Evolutionary conservation across 164 flowering plant species (phyloP).

Genomic region (Stephania cephalantha): DNA sequence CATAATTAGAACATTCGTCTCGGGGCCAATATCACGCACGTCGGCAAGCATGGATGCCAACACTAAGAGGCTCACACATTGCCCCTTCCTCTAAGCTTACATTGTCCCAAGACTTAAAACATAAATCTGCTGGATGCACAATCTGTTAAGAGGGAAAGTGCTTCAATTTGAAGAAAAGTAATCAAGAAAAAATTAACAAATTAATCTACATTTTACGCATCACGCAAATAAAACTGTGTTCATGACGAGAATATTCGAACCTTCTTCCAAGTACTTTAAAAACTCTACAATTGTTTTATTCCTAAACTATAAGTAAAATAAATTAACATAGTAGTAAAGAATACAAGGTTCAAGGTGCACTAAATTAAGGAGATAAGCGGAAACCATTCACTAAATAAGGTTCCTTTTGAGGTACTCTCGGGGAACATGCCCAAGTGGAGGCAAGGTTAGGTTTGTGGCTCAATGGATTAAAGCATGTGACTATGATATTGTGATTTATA

Average conservation of each 20-base stretch:
- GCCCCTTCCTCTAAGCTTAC: conserved; percentile 99
- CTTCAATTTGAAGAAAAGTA: neutral
- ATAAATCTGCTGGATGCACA: conserved; percentile 85
- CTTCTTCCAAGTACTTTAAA: neutral
- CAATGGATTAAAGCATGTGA: too few relatives aligned
- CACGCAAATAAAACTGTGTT: neutral
- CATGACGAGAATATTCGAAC: neutral
- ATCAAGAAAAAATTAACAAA: neutral
- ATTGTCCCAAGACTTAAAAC: conserved; percentile 86
- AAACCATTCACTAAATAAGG: too few relatives aligned
- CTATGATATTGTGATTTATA: too few relatives aligned
- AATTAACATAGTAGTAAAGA: neutral
- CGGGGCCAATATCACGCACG: conserved; percentile 78
- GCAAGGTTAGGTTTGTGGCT: too few relatives aligned
- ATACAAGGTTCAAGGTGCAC: too few relatives aligned
- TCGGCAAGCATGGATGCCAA: conserved; percentile 90
- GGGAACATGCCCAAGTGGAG: too few relatives aligned
- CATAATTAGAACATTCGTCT: conserved; percentile 71
- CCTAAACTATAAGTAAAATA: neutral
- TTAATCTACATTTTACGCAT: neutral
- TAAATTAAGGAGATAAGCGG: too few relatives aligned
- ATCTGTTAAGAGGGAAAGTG: conserved; percentile 34
- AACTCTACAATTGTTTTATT: neutral
- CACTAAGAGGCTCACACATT: conserved; percentile 97
- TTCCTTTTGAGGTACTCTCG: too few relatives aligned